Evolutionary conservation across 306 rosid genomes (phyloP), one percentile per base, ranked within the genome.

Genomic region (Sechiopsis laciniata): DNA sequence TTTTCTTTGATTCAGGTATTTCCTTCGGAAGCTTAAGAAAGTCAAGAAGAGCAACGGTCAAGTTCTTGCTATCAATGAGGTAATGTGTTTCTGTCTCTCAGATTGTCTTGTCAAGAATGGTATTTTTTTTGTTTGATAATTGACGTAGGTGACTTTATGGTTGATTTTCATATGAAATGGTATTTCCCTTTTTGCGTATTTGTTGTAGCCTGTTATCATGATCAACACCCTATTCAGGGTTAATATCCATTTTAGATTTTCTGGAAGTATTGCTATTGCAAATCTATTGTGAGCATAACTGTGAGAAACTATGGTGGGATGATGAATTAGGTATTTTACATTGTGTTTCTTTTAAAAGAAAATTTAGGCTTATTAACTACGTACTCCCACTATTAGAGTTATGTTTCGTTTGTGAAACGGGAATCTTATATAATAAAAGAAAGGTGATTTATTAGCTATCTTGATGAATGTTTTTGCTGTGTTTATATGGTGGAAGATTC

Each of bases 11-110:
- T 15, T 79, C 74, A 91, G 97, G 96, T 91, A 91, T 55, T 91
- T 91, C 56, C 29, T 91, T 85, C 85, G 96, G 87, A 91, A 89
- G 76, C 69, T 89, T 63, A 91, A 89, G 87, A 91, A 91, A 83
- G 97, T 91, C 3, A 91, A 91, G 91, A 91, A 91, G 81, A 91
- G 97, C 87, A 91, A 89, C 35, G 97, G 97, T 4, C 97, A 91
- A 70, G 80, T 91, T 7, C 94, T 91, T 51, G 97, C 94, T 12
- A 74, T 75, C 77, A 85, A 85, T 15, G 88, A 82, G 88, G 88
- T 78, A 73, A 61, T 5, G 50, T 37, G 26, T 17, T 13, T 29
- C 7, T 2, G 0, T 53, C 45, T 59, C 22, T 7, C 14, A 4
- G 16, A 46, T 24, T 22, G 10, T 7, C 0, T 7, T 24, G 60